Percentiles rank a stretch among this genome's conserved stretches.
Conservation (phyloP, 768 basidiomycete genomes). For the Leccinum pellstonianum region DNA sequence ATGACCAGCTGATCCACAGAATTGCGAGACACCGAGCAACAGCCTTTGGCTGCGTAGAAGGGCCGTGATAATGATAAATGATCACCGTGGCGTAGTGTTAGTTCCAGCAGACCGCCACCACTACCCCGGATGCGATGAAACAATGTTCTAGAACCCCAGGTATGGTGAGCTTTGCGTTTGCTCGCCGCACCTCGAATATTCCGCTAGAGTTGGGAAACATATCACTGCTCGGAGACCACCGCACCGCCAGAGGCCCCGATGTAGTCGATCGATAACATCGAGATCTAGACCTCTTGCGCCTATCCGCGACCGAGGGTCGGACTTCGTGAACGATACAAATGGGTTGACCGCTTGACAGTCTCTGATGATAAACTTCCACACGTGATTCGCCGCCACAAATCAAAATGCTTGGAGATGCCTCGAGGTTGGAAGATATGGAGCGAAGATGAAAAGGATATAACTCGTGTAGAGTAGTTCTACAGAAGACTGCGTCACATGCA, state of each 20-base stretch:
- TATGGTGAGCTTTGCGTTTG: constrained; percentile 27
- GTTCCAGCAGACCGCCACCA: constrained; percentile 35
- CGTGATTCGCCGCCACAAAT: constrained; percentile 26
- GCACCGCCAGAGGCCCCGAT: constrained; percentile 40
- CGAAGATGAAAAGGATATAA: constrained; percentile 5
- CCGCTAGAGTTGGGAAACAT: constrained; percentile 35
- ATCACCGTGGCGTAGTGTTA: constrained; percentile 27
- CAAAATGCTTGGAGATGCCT: constrained; percentile 37
- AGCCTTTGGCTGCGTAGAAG: constrained; percentile 10
- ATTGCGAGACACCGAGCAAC: constrained; percentile 4
- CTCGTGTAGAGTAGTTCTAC: neutral
- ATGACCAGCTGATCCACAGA: constrained; percentile 11
- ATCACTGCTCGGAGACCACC: constrained; percentile 23
- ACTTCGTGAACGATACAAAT: constrained; percentile 56
- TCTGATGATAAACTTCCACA: constrained; percentile 12
- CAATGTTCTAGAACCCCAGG: constrained; percentile 47
- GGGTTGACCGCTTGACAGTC: constrained; percentile 40
- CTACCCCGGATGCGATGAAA: constrained; percentile 33
- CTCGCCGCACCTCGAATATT: constrained; percentile 38
- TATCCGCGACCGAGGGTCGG: constrained; percentile 48
- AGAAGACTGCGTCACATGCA: neutral
- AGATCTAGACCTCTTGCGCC: constrained; percentile 41
- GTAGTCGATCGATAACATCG: constrained; percentile 44
- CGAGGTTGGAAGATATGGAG: constrained; percentile 33
- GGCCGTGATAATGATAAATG: constrained; percentile 13